Conservation (phyloP, 2,329 filamentous ascomycete genomes). For the Fusarium xyrophilum region DNA sequence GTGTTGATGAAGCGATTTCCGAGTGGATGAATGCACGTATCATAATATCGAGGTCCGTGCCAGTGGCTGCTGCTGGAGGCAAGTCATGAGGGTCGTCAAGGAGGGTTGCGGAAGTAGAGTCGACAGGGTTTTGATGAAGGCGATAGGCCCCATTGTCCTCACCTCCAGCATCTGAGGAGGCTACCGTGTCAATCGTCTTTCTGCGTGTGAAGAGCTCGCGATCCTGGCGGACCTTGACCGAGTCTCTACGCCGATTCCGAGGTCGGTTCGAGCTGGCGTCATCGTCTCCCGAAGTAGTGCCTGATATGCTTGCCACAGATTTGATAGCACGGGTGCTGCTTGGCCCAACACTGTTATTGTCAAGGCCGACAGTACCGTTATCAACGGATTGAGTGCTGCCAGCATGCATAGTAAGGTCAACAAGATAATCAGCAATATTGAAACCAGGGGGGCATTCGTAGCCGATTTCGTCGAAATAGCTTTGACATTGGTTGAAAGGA, state of each 20-base stretch:
- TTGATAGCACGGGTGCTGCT: slow-evolving; percentile 90
- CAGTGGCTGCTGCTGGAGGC: slow-evolving; percentile 64
- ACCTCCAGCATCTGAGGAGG: slow-evolving; percentile 62
- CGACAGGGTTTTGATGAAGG: slow-evolving; percentile 55
- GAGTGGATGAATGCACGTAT: slow-evolving; percentile 79
- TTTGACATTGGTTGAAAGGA: slow-evolving; percentile 84
- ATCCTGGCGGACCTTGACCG: slow-evolving; percentile 85
- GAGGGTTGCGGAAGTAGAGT: slow-evolving; percentile 61
- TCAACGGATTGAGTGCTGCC: slow-evolving; percentile 64
- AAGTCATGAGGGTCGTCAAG: slow-evolving; percentile 74
- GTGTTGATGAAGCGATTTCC: slow-evolving; percentile 74
- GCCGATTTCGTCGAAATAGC: slow-evolving; percentile 90
- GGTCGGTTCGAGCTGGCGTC: slow-evolving; percentile 67
- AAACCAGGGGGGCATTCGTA: slow-evolving; percentile 95
- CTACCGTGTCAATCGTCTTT: slow-evolving; percentile 68
- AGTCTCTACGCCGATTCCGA: slow-evolving; percentile 75
- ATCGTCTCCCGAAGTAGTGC: slow-evolving; percentile 74
- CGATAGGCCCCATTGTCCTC: slow-evolving; percentile 60
- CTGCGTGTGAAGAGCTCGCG: slow-evolving; percentile 88
- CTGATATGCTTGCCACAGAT: slow-evolving; percentile 85
- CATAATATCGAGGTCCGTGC: slow-evolving; percentile 82
- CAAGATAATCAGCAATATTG: slow-evolving; percentile 97
- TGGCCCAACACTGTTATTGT: slow-evolving; percentile 73
- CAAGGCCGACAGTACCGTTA: slow-evolving; percentile 59
- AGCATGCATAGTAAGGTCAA: slow-evolving; percentile 97